These are phyloP conservation scores for Dalbergia cultrata DNA, from an alignment of 306 rosid species.

Conservation along the genomic window DNA sequence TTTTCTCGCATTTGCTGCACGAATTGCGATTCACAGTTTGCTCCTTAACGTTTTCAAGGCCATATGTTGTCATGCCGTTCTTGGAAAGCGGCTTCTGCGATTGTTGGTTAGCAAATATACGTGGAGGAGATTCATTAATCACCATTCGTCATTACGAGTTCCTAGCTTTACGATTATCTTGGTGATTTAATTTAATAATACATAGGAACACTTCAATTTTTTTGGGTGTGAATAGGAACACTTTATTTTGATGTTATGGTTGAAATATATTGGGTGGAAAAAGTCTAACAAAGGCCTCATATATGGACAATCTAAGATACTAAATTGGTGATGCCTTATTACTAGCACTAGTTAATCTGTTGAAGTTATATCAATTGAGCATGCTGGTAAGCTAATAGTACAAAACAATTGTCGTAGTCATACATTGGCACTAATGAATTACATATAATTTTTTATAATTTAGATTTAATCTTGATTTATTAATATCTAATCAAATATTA, in stretches of 20 bases:
- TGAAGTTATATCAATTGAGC: not conserved
- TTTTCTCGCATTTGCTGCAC: not conserved
- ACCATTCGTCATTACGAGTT: not conserved
- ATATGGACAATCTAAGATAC: too few species aligned
- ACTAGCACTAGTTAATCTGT: not conserved
- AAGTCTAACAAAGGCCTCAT: not conserved
- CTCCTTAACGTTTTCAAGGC: not conserved
- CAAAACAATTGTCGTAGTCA: not conserved
- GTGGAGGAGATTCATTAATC: constrained; percentile 30
- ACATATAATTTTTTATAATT: too few species aligned
- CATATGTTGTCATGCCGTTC: constrained; percentile 20
- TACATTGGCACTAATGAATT: too few species aligned
- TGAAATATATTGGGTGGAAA: constrained; percentile 5
- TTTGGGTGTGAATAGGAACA: too few species aligned
- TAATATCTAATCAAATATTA: too few species aligned
- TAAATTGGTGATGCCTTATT: too few species aligned
- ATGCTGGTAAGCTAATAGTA: too few species aligned
- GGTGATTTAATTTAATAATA: not conserved
- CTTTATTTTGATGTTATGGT: not conserved
- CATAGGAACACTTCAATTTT: too few species aligned
- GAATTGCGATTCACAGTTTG: constrained; percentile 26
- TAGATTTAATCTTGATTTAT: too few species aligned
- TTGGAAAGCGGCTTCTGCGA: not conserved
- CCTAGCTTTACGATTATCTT: not conserved
- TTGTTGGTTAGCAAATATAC: not conserved